These are phyloP conservation scores for Pulveroboletus sp. DNA, from an alignment of 768 basidiomycete species.

Conservation along the genomic window DNA sequence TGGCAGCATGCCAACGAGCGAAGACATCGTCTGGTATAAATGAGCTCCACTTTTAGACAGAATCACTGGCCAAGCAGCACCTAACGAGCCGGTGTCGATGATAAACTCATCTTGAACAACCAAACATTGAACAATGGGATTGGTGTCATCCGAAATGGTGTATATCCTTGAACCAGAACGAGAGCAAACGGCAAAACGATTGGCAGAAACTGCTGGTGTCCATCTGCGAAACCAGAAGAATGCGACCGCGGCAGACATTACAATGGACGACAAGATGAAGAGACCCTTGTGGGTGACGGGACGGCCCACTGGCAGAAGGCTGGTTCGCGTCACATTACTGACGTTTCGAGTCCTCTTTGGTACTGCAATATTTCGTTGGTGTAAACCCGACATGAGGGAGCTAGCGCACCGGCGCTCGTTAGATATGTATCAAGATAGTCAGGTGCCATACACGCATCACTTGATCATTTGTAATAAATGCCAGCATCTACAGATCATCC, in stretches of 20 bases:
- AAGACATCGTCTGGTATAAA: slow-evolving; percentile 39
- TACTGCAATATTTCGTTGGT: not conserved
- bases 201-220: slow-evolving; percentile 10
- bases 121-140: slow-evolving; percentile 59
- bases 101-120: slow-evolving; percentile 53
- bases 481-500: too few relatives aligned
- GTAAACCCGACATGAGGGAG: slow-evolving; percentile 6
- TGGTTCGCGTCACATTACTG: not conserved
- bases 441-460: too few relatives aligned
- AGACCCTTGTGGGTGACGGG: not conserved
- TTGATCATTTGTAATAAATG: too few relatives aligned
- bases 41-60: not conserved
- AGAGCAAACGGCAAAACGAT: slow-evolving; percentile 65
- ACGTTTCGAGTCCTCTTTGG: too few relatives aligned
- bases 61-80: slow-evolving; percentile 36
- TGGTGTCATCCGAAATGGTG: slow-evolving; percentile 59
- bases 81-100: slow-evolving; percentile 50
- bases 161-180: slow-evolving; percentile 51
- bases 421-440: too few relatives aligned
- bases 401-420: not conserved
- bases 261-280: slow-evolving; percentile 10
- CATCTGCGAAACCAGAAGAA: slow-evolving; percentile 9
- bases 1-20: slow-evolving; percentile 35
- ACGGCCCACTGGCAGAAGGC: too few relatives aligned
- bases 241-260: not conserved